These are phyloP conservation scores for Corymbia maculata DNA, from an alignment of 345 rosid genomes.

Conservation along the genomic window DNA sequence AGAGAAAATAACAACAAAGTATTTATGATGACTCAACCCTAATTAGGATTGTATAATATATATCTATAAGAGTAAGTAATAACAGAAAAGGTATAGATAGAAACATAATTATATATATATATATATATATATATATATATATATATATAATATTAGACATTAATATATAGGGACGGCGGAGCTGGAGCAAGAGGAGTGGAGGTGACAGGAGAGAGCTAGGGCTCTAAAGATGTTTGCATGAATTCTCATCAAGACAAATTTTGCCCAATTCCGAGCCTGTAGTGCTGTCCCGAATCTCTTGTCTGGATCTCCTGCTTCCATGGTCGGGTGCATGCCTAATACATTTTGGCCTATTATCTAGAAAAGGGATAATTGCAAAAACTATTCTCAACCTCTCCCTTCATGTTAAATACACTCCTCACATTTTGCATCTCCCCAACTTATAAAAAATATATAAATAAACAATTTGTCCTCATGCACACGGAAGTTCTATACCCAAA, in stretches of 20 bases:
- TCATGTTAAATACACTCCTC: background rate
- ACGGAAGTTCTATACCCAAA: background rate
- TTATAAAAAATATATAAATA: too few relatives aligned
- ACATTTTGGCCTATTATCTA: background rate
- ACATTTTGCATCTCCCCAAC: background rate
- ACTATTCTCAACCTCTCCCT: accelerated
- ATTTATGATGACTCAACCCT: too few relatives aligned
- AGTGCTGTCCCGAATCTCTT: too few relatives aligned
- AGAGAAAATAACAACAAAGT: too few relatives aligned
- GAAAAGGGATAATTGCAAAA: background rate
- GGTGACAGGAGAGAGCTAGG: background rate
- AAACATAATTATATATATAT: too few relatives aligned
- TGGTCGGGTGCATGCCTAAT: accelerated
- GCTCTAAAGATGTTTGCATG: background rate
- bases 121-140: too few relatives aligned
- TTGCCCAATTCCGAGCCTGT: too few relatives aligned
- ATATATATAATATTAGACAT: too few relatives aligned
- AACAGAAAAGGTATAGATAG: too few relatives aligned
- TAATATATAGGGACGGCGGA: accelerated
- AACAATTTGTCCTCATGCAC: background rate
- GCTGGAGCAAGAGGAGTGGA: background rate
- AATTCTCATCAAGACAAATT: background rate
- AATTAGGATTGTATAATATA: too few relatives aligned
- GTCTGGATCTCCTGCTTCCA: background rate
- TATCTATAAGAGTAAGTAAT: too few relatives aligned